Conservation (phyloP, 2,329 filamentous ascomycete genomes). For the Fusarium heterosporum region DNA sequence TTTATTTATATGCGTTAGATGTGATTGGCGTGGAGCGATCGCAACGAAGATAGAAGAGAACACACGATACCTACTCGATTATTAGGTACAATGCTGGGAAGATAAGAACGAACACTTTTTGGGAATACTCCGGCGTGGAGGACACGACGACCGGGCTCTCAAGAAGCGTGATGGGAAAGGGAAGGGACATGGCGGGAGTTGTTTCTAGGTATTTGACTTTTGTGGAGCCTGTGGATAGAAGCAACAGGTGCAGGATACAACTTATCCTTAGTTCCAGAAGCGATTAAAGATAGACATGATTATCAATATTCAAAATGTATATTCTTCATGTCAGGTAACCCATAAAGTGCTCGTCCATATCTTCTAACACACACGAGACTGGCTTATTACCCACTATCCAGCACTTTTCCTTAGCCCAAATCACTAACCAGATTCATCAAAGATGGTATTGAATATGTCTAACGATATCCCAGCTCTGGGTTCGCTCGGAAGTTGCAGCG, state of each 20-base stretch:
- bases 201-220: conserved; percentile 21
- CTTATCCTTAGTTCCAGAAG: conserved; percentile 16
- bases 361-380: background rate
- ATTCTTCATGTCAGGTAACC: background rate
- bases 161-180: conserved; percentile 10
- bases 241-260: conserved; percentile 19
- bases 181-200: conserved; percentile 31
- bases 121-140: conserved; percentile 13
- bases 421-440: background rate
- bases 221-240: conserved; percentile 27
- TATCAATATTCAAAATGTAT: conserved; percentile 22
- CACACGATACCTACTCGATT: conserved; percentile 21
- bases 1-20: conserved; percentile 39
- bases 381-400: background rate
- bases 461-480: conserved; percentile 67
- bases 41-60: conserved; percentile 30
- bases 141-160: conserved; percentile 19
- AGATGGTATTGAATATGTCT: background rate
- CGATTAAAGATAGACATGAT: conserved; percentile 26
- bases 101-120: conserved; percentile 14
- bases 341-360: background rate
- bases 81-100: conserved; percentile 14
- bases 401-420: background rate
- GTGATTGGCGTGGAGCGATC: conserved; percentile 25
- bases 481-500: conserved; percentile 72